Base-by-base conservation (phyloP, 371 early-diverging fungal species). In the Mortierella sp. region DNA sequence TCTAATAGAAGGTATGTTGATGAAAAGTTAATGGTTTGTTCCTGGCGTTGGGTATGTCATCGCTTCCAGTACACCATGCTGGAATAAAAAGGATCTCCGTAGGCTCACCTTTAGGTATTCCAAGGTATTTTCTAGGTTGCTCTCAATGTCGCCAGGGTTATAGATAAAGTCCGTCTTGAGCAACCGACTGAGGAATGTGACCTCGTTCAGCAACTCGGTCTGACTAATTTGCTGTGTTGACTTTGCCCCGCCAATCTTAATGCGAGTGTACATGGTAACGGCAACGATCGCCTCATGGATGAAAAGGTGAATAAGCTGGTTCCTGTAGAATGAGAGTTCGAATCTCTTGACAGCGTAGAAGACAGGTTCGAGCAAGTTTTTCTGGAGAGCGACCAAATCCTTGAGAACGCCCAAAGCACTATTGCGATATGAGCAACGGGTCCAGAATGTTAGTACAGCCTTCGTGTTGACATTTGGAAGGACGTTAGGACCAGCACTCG, bases 131-230 rank as follows among this genome's bases (percentile, higher is more conserved):
- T 89, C 86, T 40, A 95, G 88, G 81, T 96, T 97, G 74, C 89
- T 89, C 43, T 95, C 91, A 10, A 96, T 90, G 10, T 94, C 93
- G 16, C 95, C 94, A n/a, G 95, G 94, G 46, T 92, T 94, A 83
- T 94, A 97, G 70, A 97, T 94, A 89, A 97, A 96, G 77, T 97
- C 97, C 2, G 90, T 84, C 87, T 96, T 96, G 61, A 97, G 88
- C 24, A 97, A 88, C 48, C 93, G 93, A 9, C 96, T 96, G 24
- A 97, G 77, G 88, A 96, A 97, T 2, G 93, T 87, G 21, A 95
- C 93, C 78, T 96, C 96, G 10, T 92, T 90, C 43, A 94, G 77
- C 26, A 97, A 80, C 14, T 90, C 89, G 16, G 82, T 71, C 48
- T 89, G 90, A 37, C 87, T 79, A 86, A 92, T 91, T 26, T 91